Conservation (phyloP, 768 basidiomycete genomes). For the Lactarius sp. region DNA sequence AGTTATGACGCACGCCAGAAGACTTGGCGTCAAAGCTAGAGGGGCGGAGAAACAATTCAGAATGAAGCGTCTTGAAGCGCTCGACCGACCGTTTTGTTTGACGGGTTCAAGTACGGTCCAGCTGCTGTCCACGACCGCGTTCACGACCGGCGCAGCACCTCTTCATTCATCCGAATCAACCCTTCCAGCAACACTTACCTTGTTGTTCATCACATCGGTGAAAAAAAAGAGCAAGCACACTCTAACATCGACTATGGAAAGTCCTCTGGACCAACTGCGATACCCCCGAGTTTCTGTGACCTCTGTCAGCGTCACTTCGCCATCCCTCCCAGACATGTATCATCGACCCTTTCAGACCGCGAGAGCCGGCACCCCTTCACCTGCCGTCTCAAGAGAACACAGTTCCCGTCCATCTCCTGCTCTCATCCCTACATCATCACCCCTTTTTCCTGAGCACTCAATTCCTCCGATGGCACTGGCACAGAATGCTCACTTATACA, state of each 20-base stretch:
- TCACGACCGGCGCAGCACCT: not conserved
- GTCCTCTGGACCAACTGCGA: slow-evolving; percentile 14
- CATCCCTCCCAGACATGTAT: slow-evolving; percentile 50
- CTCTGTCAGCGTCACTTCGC: slow-evolving; percentile 22
- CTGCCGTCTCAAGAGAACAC: slow-evolving; percentile 34
- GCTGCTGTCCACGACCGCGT: not conserved
- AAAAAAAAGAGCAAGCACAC: not conserved
- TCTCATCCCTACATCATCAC: slow-evolving; percentile 3
- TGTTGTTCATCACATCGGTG: not conserved
- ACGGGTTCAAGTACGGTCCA: not conserved
- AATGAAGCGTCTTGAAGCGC: no score
- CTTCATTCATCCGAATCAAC: not conserved
- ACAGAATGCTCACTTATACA: slow-evolving; percentile 5
- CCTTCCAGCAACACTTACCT: not conserved
- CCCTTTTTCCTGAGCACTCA: slow-evolving; percentile 19
- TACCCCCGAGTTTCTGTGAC: slow-evolving; percentile 21
- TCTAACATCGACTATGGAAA: slow-evolving; percentile 11
- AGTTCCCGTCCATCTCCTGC: slow-evolving; percentile 36
- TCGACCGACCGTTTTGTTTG: not conserved
- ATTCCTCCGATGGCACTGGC: slow-evolving; percentile 20
- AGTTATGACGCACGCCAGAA: not conserved
- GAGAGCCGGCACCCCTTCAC: slow-evolving; percentile 46
- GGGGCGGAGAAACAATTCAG: no score
- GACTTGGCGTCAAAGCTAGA: no score
- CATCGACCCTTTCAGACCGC: slow-evolving; percentile 54